A percentile compares a stretch with the other conserved stretches of the same genome.
Conservation (phyloP, 345 rosid genomes). For the Pugionium dolabratum region DNA sequence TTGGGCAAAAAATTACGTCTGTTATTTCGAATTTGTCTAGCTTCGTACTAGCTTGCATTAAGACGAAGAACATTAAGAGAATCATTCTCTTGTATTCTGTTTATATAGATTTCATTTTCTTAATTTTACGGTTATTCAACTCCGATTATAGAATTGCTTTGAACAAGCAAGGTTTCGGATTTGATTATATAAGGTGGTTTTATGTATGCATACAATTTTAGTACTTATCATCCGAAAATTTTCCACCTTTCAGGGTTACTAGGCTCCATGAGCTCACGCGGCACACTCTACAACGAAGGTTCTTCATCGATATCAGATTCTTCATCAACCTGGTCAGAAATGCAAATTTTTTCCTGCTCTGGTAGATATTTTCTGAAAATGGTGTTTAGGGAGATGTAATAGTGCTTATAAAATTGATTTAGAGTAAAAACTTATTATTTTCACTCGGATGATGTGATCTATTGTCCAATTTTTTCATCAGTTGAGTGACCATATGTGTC, state of each 20-base stretch:
- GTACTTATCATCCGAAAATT: conserved; percentile 17
- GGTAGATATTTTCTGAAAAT: conserved; percentile 3
- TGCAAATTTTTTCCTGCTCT: neutral
- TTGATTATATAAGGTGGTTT: neutral
- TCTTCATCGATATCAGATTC: conserved; percentile 47
- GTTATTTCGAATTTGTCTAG: neutral
- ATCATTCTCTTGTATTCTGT: neutral
- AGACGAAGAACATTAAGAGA: neutral
- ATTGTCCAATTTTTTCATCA: neutral
- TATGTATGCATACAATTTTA: neutral
- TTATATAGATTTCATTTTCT: neutral
- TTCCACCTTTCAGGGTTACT: conserved; percentile 64
- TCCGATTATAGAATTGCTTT: neutral
- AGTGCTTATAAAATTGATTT: neutral
- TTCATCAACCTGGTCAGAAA: conserved; percentile 69
- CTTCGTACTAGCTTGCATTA: neutral
- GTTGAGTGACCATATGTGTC: conserved; percentile 2
- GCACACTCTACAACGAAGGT: conserved; percentile 58
- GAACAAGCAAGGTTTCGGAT: conserved; percentile 14
- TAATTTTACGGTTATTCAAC: neutral
- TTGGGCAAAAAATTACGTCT: neutral
- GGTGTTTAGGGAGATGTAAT: neutral
- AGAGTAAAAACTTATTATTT: neutral
- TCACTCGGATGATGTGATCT: neutral
- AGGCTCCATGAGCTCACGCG: conserved; percentile 75